Evolutionary conservation across 176 grass and related monocot species (phyloP).

Genomic region (Carex myosuroides): DNA sequence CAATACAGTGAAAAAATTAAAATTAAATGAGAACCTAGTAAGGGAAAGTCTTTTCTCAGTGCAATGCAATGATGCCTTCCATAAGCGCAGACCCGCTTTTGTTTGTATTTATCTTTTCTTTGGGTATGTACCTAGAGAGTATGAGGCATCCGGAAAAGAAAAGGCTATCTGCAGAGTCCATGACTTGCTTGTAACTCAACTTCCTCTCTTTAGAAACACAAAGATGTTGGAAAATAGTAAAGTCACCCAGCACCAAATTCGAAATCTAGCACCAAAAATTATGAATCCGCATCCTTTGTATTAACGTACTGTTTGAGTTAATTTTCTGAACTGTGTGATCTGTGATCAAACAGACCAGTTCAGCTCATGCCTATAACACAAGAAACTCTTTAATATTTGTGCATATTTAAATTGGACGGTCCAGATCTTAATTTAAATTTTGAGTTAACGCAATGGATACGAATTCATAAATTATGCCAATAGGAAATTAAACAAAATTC

Average conservation of each 20-base stretch:
- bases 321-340: too few relatives aligned
- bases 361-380: too few relatives aligned
- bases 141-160: background rate
- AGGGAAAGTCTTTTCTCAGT: background rate
- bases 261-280: too few relatives aligned
- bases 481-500: background rate
- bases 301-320: too few relatives aligned
- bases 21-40: background rate
- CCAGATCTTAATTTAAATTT: too few relatives aligned
- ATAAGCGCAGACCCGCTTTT: background rate
- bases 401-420: too few relatives aligned
- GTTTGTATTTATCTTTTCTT: slow-evolving; percentile 8
- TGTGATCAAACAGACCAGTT: too few relatives aligned
- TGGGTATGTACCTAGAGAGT: background rate
- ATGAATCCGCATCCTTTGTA: too few relatives aligned
- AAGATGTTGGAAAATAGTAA: background rate
- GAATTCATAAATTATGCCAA: background rate
- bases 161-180: background rate
- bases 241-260: background rate
- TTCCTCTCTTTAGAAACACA: background rate
- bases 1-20: background rate
- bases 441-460: too few relatives aligned
- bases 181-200: slow-evolving; percentile 2
- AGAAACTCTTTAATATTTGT: too few relatives aligned
- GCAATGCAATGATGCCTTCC: slow-evolving; percentile 11